These are phyloP conservation scores for Colletotrichum chrysophilum DNA, from an alignment of 2,329 filamentous ascomycete genomes.

Conservation along the genomic window DNA sequence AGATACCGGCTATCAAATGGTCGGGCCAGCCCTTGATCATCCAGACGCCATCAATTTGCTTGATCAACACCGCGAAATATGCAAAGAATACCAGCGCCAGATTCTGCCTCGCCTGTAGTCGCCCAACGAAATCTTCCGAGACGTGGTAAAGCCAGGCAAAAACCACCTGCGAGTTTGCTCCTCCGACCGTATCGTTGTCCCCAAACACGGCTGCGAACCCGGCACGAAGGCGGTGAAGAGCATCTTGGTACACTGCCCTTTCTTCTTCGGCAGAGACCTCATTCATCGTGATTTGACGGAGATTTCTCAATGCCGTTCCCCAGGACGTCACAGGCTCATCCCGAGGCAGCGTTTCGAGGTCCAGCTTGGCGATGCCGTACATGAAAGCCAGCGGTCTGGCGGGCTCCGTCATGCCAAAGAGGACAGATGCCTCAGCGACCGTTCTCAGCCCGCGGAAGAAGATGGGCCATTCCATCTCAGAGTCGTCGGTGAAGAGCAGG, in stretches of 20 bases:
- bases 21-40: neutral
- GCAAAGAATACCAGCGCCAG: neutral
- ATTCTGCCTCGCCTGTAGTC: neutral
- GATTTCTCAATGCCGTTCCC: neutral
- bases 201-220: neutral
- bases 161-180: neutral
- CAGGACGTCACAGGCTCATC: neutral
- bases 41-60: neutral
- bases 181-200: neutral
- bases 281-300: neutral
- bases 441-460: neutral
- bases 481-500: neutral
- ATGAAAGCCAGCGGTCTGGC: neutral
- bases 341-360: neutral
- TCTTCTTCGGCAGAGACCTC: neutral
- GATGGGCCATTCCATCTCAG: neutral
- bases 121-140: fast-evolving
- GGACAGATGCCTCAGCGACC: neutral
- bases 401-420: neutral
- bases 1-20: neutral
- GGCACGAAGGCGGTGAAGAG: neutral
- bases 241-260: neutral
- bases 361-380: neutral
- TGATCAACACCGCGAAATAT: neutral
- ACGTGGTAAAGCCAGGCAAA: neutral